Conservation (phyloP, 2,329 filamentous ascomycete genomes). For the Pseudogymnoascus sp. region DNA sequence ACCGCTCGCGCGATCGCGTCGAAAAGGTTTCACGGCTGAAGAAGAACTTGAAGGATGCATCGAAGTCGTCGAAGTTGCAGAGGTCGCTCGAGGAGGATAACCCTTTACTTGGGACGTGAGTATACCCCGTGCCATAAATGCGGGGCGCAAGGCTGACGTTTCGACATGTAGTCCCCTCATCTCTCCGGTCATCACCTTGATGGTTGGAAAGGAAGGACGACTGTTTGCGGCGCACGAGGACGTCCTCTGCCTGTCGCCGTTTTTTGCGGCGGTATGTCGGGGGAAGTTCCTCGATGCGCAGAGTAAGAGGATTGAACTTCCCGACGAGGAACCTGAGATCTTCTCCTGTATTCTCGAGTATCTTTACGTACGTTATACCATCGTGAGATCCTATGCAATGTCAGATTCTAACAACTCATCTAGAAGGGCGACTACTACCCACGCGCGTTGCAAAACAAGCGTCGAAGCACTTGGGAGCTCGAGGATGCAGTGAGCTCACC, state of each 20-base stretch:
- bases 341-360: constrained; percentile 93
- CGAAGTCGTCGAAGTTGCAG: constrained; percentile 79
- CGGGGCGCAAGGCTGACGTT: constrained; percentile 13
- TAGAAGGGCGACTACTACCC: constrained; percentile 86
- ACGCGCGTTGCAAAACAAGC: constrained; percentile 78
- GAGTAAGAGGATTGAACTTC: constrained; percentile 71
- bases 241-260: constrained; percentile 77
- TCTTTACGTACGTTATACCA: constrained; percentile 52
- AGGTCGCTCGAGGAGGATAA: constrained; percentile 63
- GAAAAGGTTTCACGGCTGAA: constrained; percentile 81
- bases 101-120: constrained; percentile 39
- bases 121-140: constrained; percentile 14
- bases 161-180: constrained; percentile 27
- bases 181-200: constrained; percentile 77
- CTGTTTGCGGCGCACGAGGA: constrained; percentile 95
- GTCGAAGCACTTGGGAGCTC: constrained; percentile 81
- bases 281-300: constrained; percentile 66
- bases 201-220: constrained; percentile 75
- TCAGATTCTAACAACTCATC: background rate
- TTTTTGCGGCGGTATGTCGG: constrained; percentile 67
- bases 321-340: constrained; percentile 77
- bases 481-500: constrained; percentile 60
- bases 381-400: background rate
- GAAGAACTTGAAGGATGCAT: constrained; percentile 69
- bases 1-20: constrained; percentile 75